Conservation (phyloP, 305 asterid genomes). For the Solanum hybrid region DNA sequence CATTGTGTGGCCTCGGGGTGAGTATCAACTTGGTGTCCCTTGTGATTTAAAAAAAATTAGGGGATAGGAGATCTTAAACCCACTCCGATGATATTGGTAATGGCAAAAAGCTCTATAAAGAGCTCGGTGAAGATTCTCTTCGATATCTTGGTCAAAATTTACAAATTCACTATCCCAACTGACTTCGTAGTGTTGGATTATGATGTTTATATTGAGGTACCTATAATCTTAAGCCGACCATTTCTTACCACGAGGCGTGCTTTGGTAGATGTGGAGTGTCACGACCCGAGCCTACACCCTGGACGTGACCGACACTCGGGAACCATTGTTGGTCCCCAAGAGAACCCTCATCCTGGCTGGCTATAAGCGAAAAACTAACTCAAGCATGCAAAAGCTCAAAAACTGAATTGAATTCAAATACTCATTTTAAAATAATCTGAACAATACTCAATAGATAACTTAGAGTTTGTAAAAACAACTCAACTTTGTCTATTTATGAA, state of each 20-base stretch:
- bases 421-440: not conserved
- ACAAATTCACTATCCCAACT: not conserved
- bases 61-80: not conserved
- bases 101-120: not conserved
- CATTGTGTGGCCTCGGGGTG: not conserved
- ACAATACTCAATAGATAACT: not conserved
- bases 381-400: not conserved
- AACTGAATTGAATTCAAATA: not conserved
- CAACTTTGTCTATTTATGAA: not conserved
- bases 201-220: not conserved
- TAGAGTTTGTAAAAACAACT: not conserved
- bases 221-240: not conserved
- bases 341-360: not conserved
- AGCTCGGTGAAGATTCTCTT: not conserved
- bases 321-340: not conserved
- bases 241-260: not conserved
- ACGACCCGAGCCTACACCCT: not conserved
- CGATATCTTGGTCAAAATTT: not conserved
- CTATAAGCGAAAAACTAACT: not conserved
- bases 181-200: not conserved
- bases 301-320: not conserved
- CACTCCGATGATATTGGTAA: not conserved
- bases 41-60: not conserved
- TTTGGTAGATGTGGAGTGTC: not conserved
- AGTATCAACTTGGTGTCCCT: not conserved